phyloP scores from a whole-genome alignment of 2,329 filamentous ascomycete species.

The Cryoendolithus antarcticus region DNA sequence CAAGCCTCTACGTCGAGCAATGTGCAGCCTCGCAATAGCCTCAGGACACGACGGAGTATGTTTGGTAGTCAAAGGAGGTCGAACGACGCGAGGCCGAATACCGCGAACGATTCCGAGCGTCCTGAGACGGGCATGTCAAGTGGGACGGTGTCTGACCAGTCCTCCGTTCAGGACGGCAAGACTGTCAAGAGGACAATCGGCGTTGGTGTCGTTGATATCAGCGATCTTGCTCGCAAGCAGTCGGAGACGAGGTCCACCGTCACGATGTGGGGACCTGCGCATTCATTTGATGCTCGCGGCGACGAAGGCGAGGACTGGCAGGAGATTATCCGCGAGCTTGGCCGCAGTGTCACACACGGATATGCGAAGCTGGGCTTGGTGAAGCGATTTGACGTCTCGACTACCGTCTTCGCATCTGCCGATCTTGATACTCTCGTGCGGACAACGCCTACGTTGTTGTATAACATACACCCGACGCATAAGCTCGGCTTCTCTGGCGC shows the following conservation, averaged over 20 bases:
- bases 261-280: constrained; percentile 59
- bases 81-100: constrained; percentile 11
- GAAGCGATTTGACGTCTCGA: constrained; percentile 65
- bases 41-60: constrained; percentile 34
- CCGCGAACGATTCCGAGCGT: constrained; percentile 5
- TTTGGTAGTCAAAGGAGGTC: constrained; percentile 55
- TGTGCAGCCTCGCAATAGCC: constrained; percentile 8
- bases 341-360: constrained; percentile 58
- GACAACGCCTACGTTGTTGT: constrained; percentile 74
- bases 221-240: constrained; percentile 26
- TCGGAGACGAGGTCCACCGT: constrained; percentile 29
- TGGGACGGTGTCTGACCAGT: constrained; percentile 2
- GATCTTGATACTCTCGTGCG: constrained; percentile 74
- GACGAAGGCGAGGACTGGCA: constrained; percentile 57
- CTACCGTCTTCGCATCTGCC: constrained; percentile 63
- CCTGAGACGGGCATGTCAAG: constrained; percentile 17
- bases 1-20: no score
- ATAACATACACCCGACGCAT: constrained; percentile 65
- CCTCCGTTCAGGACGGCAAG: constrained; percentile 27
- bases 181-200: constrained; percentile 58
- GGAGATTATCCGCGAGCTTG: constrained; percentile 58
- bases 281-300: constrained; percentile 42
- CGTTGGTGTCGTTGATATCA: constrained; percentile 65
- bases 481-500: constrained; percentile 92
- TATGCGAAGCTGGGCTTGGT: constrained; percentile 41